phyloP scores from a whole-genome alignment of 495 filamentous ascomycete species.

The Penicillium verhagenii region DNA sequence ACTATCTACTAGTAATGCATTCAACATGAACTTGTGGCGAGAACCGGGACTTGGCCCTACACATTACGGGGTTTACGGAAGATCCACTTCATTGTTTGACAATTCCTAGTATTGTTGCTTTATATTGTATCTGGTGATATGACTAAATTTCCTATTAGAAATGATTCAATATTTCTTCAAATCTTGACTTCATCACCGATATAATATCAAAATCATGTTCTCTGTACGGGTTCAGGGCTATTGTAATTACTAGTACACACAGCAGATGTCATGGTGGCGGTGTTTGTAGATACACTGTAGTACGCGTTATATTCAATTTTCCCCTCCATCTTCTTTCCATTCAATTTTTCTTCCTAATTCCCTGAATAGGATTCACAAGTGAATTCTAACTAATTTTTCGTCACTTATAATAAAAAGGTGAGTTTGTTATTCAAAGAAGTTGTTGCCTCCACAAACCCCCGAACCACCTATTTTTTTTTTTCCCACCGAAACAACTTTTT shows the following conservation, averaged over 20 bases:
- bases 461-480: constrained; percentile 13
- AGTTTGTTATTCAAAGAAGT: background rate
- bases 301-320: too few relatives aligned
- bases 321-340: constrained; percentile 1
- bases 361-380: background rate
- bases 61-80: too few relatives aligned
- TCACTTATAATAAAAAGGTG: background rate
- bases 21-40: too few relatives aligned
- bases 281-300: constrained; percentile 1
- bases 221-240: background rate
- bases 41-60: too few relatives aligned
- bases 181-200: too few relatives aligned
- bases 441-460: background rate
- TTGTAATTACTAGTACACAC: too few relatives aligned
- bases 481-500: constrained; percentile 29
- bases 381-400: background rate
- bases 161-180: too few relatives aligned
- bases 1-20: too few relatives aligned
- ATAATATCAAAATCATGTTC: background rate
- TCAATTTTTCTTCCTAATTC: background rate
- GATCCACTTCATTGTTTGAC: too few relatives aligned
- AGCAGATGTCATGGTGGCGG: constrained; percentile 5
- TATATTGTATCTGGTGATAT: too few relatives aligned
- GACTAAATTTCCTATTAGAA: too few relatives aligned
- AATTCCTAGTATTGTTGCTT: too few relatives aligned